Percentiles rank a stretch among this genome's conserved stretches.
Evolutionary conservation across 2,329 filamentous ascomycete species (phyloP).

Genomic region (Verticillium nubilum): DNA sequence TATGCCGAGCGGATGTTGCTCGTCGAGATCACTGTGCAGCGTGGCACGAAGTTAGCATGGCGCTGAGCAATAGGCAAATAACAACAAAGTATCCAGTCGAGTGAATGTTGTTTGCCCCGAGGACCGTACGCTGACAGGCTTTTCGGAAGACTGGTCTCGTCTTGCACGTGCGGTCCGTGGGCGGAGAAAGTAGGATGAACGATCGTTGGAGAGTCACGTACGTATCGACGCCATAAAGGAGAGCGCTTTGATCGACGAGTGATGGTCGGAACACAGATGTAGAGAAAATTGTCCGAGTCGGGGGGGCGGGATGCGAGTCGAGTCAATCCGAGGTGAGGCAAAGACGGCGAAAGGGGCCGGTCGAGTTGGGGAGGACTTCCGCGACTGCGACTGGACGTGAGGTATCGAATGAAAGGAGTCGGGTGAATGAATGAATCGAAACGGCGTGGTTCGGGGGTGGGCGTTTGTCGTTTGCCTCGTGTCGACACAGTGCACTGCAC

Average conservation of each 20-base stretch:
- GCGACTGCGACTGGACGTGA: neutral
- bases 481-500: neutral
- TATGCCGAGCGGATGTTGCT: constrained; percentile 11
- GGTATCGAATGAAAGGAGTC: neutral
- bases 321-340: neutral
- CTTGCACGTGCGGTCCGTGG: neutral
- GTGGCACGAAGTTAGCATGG: constrained; percentile 10
- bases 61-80: neutral
- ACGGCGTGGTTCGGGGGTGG: neutral
- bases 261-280: neutral
- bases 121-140: constrained; percentile 1
- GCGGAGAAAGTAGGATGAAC: neutral
- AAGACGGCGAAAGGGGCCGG: neutral
- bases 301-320: neutral
- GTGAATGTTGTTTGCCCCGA: constrained; percentile 7
- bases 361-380: neutral
- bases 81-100: neutral
- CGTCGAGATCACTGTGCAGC: constrained; percentile 10
- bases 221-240: constrained; percentile 15
- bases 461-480: neutral
- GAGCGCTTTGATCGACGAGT: neutral
- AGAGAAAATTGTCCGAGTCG: neutral
- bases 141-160: neutral
- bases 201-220: constrained; percentile 6
- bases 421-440: neutral